Base-by-base conservation (phyloP, 2,329 filamentous ascomycete genomes). In the Ophiosphaerella korrae region DNA sequence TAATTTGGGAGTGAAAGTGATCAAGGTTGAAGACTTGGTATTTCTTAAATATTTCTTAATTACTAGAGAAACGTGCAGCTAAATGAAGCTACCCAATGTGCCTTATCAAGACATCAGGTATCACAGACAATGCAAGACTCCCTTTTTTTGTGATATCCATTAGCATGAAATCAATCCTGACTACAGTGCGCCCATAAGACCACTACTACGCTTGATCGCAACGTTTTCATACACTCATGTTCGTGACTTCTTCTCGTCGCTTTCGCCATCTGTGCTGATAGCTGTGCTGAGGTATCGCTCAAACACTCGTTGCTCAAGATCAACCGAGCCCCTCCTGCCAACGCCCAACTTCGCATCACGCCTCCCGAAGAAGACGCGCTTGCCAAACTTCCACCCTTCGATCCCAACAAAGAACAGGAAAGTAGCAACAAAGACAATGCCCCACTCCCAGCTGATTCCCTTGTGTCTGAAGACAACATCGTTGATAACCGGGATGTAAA, bases 361-460 rank as follows among this genome's bases (percentile, higher is more conserved):
- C 40, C 50, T 57, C 57, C 67, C 58, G 52, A 73, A 72, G 50
- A 57, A 74, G 5, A 68, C 68, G 1, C 87, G 75, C 76, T 90
- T 90, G 13, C 63, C 75, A 77, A 79, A 88, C 74, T 89, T 90
- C 82, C 85, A 90, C 0, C 72, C 55, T 72, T 90, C 88, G 1
- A 84, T 78, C 1, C 86, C 85, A 0, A 78, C 59, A 63, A 90
- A 83, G 75, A 89, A 90, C 2, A 88, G 66, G 1, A 81, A 66
- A 0, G 82, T 78, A n/a, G 81, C 81, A 32, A 87, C 76, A 52
- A 89, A 83, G 1, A 88, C 83, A 41, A 90, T 80, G 0, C 75
- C 83, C 87, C 86, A 90, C 67, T 89, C 87, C 85, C 85, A 87
- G 11, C 74, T 80, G 51, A 89, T 88, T 0, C 82, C 81, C 5